Evolutionary conservation across 169 alveolate genomes (phyloP), one percentile per base, ranked within the genome.

Genomic region (Fabrea salina): DNA sequence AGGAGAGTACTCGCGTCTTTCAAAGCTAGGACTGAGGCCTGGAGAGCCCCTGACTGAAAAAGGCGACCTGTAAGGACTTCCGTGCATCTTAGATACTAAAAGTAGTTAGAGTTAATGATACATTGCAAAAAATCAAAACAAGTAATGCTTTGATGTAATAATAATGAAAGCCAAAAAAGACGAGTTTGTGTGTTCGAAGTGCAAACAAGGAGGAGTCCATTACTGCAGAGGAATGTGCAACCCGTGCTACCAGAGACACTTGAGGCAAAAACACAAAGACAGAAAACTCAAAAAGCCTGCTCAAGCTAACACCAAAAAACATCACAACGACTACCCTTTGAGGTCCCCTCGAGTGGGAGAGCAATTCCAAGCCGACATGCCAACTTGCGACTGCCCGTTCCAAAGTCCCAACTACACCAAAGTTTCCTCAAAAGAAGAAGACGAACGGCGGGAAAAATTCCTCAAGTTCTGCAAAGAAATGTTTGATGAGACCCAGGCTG

Each of bases 221-320:
- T 70, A 70, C 79, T 70, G 79, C 49, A 25, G 39, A 35, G 66
- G 79, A 0, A 70, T 70, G 79, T 70, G 79, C 44, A 70, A 70
- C 49, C 79, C 54, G 41, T 70, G 79, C 35, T 70, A 70, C 32
- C 66, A 70, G 67, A 32, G 79, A 27, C 79, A 70, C 66, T 44
- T 70, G 11, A 19, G 79, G 5, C 39, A 70, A 70, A 70, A 70
- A 66, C 39, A 70, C 37, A 25, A 37, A 22, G 79, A 70, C 49
- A 41, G 79, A 70, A 41, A 33, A 44, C 41, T 32, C n/a, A 40
- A 70, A 33, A 22, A 22, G 33, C 22, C 30, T 22, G 68, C 40
- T 13, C n/a, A 13, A 47, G n/a, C n/a, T 33, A 27, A 27, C 33
- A 16, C n/a, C 3, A 70, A 70, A 33, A 41, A 25, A 19, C 41